Conservation (phyloP, 768 basidiomycete species). For the Harrya chromipes region DNA sequence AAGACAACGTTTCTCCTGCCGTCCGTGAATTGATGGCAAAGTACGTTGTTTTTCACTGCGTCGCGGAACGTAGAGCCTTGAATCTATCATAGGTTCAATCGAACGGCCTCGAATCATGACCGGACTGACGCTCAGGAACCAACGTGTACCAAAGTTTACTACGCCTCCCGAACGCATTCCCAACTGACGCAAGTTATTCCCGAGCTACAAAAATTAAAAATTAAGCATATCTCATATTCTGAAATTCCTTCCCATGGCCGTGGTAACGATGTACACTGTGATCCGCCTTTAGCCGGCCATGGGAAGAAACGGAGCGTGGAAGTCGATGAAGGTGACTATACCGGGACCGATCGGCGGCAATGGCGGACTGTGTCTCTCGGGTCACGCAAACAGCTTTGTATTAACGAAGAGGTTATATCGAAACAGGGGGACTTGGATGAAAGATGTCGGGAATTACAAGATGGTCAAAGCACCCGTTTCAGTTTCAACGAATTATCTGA, state of each 20-base stretch:
- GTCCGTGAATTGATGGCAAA: slow-evolving; percentile 78
- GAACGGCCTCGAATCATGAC: slow-evolving; percentile 2
- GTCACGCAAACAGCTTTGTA: slow-evolving; percentile 88
- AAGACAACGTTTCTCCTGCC: slow-evolving; percentile 68
- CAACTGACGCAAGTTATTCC: slow-evolving; percentile 89
- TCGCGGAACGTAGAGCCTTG: not conserved
- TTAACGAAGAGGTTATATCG: slow-evolving; percentile 73
- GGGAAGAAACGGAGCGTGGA: slow-evolving; percentile 21
- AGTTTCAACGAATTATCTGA: slow-evolving; percentile 2
- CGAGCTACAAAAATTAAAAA: slow-evolving; percentile 72
- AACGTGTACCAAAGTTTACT: slow-evolving; percentile 81
- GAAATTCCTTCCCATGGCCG: slow-evolving; percentile 12
- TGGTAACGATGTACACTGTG: not conserved
- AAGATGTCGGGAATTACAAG: slow-evolving; percentile 76
- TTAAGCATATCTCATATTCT: slow-evolving; percentile 35
- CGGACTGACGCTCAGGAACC: slow-evolving; percentile 38
- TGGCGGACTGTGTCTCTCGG: slow-evolving; percentile 80
- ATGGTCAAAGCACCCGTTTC: slow-evolving; percentile 40
- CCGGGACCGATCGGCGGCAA: slow-evolving; percentile 25
- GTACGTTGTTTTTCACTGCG: slow-evolving; percentile 38
- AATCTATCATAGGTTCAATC: slow-evolving; percentile 17
- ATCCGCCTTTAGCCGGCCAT: slow-evolving; percentile 1
- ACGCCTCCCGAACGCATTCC: slow-evolving; percentile 94
- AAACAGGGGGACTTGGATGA: slow-evolving; percentile 77
- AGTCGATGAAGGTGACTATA: slow-evolving; percentile 19